Percentiles rank a stretch among this genome's conserved stretches.
Conservation (phyloP, 2,329 filamentous ascomycete genomes). For the Phaeosphaeriaceae sp. region DNA sequence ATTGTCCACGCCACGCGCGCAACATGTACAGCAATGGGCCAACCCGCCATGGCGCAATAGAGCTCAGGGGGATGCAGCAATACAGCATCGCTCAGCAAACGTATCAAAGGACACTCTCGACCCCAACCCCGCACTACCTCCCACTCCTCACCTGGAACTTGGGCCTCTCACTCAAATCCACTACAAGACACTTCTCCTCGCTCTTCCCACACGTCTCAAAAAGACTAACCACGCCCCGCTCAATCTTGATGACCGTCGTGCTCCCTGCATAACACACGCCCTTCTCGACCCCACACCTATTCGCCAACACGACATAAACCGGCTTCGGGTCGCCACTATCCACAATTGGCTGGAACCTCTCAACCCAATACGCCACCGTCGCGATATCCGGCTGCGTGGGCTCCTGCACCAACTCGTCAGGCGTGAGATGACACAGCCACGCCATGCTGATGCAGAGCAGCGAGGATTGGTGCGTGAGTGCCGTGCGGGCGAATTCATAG, state of each 20-base stretch:
- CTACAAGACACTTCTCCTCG: constrained; percentile 72
- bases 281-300: constrained; percentile 73
- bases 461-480: constrained; percentile 64
- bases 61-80: neutral
- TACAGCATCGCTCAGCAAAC: neutral
- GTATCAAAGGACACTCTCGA: neutral
- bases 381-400: constrained; percentile 70
- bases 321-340: constrained; percentile 53
- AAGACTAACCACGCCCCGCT: constrained; percentile 70
- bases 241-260: constrained; percentile 73
- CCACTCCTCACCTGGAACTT: constrained; percentile 46
- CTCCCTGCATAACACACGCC: constrained; percentile 76
- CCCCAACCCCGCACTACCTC: constrained; percentile 12
- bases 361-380: constrained; percentile 78
- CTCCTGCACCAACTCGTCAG: constrained; percentile 59
- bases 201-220: constrained; percentile 76
- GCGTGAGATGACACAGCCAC: constrained; percentile 69
- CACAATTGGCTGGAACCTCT: constrained; percentile 69
- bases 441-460: constrained; percentile 79
- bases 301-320: constrained; percentile 74
- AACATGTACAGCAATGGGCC: neutral
- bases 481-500: constrained; percentile 67
- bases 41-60: neutral
- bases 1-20: neutral
- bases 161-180: constrained; percentile 64